Base-by-base conservation (phyloP, 2,329 filamentous ascomycete genomes). In the Shiraia sp. region DNA sequence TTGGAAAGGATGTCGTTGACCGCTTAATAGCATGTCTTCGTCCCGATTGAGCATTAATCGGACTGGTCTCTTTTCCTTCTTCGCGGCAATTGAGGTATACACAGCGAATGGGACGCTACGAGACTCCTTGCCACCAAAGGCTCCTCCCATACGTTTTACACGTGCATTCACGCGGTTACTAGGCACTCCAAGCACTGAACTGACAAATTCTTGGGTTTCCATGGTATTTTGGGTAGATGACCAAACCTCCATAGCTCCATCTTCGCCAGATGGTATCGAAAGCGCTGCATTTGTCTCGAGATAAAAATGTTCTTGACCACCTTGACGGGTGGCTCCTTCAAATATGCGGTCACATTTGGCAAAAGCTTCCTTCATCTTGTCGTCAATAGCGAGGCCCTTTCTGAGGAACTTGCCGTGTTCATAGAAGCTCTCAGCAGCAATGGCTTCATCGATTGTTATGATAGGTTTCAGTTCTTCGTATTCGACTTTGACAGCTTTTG, bases 261-360 rank as follows among this genome's bases (percentile, higher is more conserved):
- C 90, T 68, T 96, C 92, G 0, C 81, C 82, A 60, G 95, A 95
- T 0, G 92, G 92, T 36, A 96, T 83, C 0, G 82, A 89, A 2
- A 96, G 71, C 31, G 85, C 86, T 1, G 89, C 91, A 50, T 96
- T 86, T 0, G 92, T 96, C 69, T 97, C 92, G 1, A 97, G 79
- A 57, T 97, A 97, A 65, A 97, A 97, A 63, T 97, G 92, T 66
- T 97, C 92, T 63, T 99, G 93, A 0, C 92, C 93, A 36, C 92
- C 92, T 79, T 97, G 95, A 38, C 90, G 79, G 1, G 85, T 81
- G 0, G 86, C 81, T 13, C 92, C 93, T n/a, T 82, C 85, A 54
- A 96, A 91, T 2, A 95, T 78, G 59, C 90, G 80, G 55, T 96
- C 91, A 2, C 82, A 88, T 6, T 84, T 77, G 40, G 81, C 76